Conservation (phyloP, 768 basidiomycete species). For the Lyophyllum shimeji region DNA sequence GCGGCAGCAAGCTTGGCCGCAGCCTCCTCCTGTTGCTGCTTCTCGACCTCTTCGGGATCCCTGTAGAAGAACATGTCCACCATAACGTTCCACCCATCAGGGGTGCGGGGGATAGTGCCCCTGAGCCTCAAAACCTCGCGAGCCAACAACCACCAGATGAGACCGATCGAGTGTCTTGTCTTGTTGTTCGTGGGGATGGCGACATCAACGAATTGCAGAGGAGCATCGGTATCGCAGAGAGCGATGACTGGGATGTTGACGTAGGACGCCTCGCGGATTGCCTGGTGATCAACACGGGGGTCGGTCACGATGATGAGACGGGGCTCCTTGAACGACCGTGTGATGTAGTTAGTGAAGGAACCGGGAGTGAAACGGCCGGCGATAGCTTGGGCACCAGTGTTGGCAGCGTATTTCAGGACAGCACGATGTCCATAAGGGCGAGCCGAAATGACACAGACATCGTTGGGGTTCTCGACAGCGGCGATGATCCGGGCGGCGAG, state of each 20-base stretch:
- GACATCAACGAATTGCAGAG: constrained; percentile 96
- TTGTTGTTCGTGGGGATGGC: constrained; percentile 99
- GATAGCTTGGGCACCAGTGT: constrained; percentile 98
- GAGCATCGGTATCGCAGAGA: constrained; percentile 97
- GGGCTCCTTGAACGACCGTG: constrained; percentile 99
- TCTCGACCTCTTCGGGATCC: constrained; percentile 98
- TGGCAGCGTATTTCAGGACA: constrained; percentile 97
- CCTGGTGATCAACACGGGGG: constrained; percentile 99
- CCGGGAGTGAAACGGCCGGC: constrained; percentile 99
- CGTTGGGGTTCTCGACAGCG: constrained; percentile 96
- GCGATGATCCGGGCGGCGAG: constrained; percentile 97
- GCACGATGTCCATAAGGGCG: constrained; percentile 99
- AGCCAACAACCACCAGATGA: constrained; percentile 96
- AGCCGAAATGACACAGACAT: constrained; percentile 97
- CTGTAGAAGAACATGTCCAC: constrained; percentile 99
- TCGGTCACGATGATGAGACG: constrained; percentile 98
- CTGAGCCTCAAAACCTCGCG: constrained; percentile 96
- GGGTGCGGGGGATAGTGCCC: constrained; percentile 87
- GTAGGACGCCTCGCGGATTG: constrained; percentile 99
- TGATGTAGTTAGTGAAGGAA: constrained; percentile 99
- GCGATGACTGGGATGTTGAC: constrained; percentile 99
- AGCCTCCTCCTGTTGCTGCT: constrained; percentile 93
- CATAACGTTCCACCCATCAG: constrained; percentile 97
- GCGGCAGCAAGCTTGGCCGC: constrained; percentile 77
- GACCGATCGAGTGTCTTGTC: constrained; percentile 94